Evolutionary conservation across 148 eudicot species (phyloP), one percentile per base, ranked within the genome.

Genomic region (Rhododendron williamsianum): DNA sequence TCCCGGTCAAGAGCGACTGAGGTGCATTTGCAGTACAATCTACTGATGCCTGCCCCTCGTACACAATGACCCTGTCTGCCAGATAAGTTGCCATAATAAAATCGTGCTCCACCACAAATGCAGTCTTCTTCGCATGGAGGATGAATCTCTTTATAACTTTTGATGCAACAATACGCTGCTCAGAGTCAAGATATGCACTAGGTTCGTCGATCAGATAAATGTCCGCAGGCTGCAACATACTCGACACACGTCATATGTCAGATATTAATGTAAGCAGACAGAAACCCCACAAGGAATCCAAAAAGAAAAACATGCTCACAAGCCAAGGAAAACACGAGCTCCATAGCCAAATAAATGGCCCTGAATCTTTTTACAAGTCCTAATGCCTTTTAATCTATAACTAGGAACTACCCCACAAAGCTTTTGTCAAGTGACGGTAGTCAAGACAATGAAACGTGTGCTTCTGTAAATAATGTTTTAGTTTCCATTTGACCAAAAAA

Each of bases 131-230:
- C 23, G 97, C 97, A 87, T 94, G 99, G 30, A 96, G 95, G 83
- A 96, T 95, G 84, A 94, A 95, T 85, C 99, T 94, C 91, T 96
- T 95, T 25, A 96, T 96, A 76, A 95, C 99, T 89, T 96, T 96
- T 25, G 98, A 95, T 79, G 99, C 98, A 51, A 96, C 97, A 86
- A 96, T 95, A 89, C 99, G 98, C 90, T 96, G 98, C 92, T 96
- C 99, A 9, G 98, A 96, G 84, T 96, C 99, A 3, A 96, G 98
- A 88, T 94, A 96, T 25, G 98, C 99, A 92, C 99, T 95, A 25
- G 99, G 97, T 88, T 96, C 98, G 78, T 96, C 99, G 25, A 96
- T 96, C 90, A 96, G 89, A 84, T 96, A 96, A 13, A 96, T 96
- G 84, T 96, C 98, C 16, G 99, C 99, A 63, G 98, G 99, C 99